A percentile compares a stretch with the other conserved stretches of the same genome.
Evolutionary conservation across 208 protist genomes (phyloP).

Genomic region (Trypanosoma vivax): DNA sequence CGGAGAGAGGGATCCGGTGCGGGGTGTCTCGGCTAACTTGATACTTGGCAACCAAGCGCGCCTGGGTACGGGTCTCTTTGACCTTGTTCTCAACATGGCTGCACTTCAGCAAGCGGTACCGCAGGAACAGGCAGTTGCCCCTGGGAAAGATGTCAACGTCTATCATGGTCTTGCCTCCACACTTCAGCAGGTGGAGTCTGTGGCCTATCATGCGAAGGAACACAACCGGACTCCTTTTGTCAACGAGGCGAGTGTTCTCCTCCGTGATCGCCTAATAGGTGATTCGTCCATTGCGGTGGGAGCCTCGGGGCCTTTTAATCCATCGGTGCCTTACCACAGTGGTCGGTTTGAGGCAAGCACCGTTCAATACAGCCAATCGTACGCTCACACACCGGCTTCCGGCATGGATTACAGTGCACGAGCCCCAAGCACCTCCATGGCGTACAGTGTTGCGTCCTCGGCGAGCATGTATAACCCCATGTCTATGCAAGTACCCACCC

Average conservation of each 20-base stretch:
- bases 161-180: slow-evolving; percentile 78
- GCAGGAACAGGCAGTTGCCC: slow-evolving; percentile 71
- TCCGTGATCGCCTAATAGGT: slow-evolving; percentile 16
- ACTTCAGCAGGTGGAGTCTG: slow-evolving; percentile 24
- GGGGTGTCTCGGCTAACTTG: slow-evolving; percentile 97
- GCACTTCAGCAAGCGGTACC: slow-evolving; percentile 81
- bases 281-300: slow-evolving; percentile 8
- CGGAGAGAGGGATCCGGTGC: slow-evolving; percentile 92
- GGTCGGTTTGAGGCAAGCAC: slow-evolving; percentile 48
- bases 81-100: slow-evolving; percentile 92
- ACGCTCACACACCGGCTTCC: slow-evolving; percentile 20
- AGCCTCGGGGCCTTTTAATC: slow-evolving; percentile 26
- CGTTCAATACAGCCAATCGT: slow-evolving; percentile 57
- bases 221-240: slow-evolving; percentile 62
- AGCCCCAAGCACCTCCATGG: slow-evolving; percentile 7
- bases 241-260: slow-evolving; percentile 52
- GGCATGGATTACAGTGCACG: neutral
- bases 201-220: slow-evolving; percentile 21
- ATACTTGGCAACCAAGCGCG: slow-evolving; percentile 96
- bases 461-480: slow-evolving; percentile 28
- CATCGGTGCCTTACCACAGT: slow-evolving; percentile 40
- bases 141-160: slow-evolving; percentile 60
- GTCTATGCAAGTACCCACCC: slow-evolving; percentile 15
- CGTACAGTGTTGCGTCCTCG: slow-evolving; percentile 39
- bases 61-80: slow-evolving; percentile 96